Base-by-base conservation (phyloP, 2,329 filamentous ascomycete genomes). In the Aspergillus piperis region DNA sequence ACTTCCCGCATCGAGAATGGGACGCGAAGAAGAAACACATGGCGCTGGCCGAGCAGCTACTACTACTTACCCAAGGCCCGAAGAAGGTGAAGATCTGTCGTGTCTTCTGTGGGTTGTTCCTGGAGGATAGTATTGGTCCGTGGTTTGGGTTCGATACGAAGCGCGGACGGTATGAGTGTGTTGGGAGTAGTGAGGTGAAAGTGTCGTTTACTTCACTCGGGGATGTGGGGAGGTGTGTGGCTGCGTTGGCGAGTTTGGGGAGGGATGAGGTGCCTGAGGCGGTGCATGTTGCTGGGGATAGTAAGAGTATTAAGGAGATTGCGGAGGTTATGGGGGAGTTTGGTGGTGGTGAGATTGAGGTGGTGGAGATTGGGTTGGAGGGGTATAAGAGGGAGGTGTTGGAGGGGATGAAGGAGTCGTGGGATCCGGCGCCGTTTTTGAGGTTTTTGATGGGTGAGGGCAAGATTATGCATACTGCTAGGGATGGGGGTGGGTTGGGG, bases 381-480 rank as follows among this genome's bases (percentile, higher is more conserved):
- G 44, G 61, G 41, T 76, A 70, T 60, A 73, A 71, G 60, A 55
- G 58, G 17, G 58, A 68, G 25, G 25, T 27, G 25, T 27, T 27
- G 25, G 25, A 27, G 21, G 51, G 27, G 27, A 11, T 51, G 32
- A 56, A 59, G n/a, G 13, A 59, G 3, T 67, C 66, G 1, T 69
- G 61, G 36, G 65, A 71, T 39, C 70, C 74, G 1, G 68, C 68
- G 30, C 49, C 54, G 30, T 75, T 64, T 57, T 30, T 77, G 57
- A 62, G 73, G 25, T 77, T 76, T 48, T 52, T 76, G 59, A 75
- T 77, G 71, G 72, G 68, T 0, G 72, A 75, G 38, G 67, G 68
- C 0, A 71, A 69, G 42, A 71, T 75, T 19, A 59, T 65, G 27
- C 64, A 69, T 56, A 60, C 60, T 56, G 58, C 58, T 13, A 8